Percentiles rank a stretch among this genome's conserved stretches.
phyloP scores from a whole-genome alignment of 495 filamentous ascomycete genomes.

The Paragyromitra xinjiangensis region DNA sequence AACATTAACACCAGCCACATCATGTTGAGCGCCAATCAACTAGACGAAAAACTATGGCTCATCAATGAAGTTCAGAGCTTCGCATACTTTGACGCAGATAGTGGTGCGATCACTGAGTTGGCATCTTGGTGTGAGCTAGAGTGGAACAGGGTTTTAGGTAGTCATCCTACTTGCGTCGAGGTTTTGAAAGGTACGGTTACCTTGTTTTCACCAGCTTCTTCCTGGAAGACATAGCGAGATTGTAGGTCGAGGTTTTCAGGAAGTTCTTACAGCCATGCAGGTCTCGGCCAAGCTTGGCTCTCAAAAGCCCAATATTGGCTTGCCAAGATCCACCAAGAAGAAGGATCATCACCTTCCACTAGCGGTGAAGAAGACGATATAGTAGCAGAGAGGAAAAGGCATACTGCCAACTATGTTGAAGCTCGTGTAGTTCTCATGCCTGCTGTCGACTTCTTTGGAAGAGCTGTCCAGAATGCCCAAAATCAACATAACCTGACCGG shows the following conservation, averaged over 20 bases:
- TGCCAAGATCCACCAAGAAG: constrained; percentile 62
- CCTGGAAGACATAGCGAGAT: constrained; percentile 9
- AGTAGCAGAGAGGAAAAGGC: constrained; percentile 59
- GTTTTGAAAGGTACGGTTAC: constrained; percentile 60
- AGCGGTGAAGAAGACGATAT: constrained; percentile 53
- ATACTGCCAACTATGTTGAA: constrained; percentile 63
- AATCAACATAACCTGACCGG: constrained; percentile 59
- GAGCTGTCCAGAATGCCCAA: constrained; percentile 60
- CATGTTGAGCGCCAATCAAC: constrained; percentile 58
- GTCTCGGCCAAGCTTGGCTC: constrained; percentile 64
- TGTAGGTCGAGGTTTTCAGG: neutral
- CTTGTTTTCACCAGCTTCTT: neutral
- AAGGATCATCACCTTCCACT: constrained; percentile 54
- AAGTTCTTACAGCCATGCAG: constrained; percentile 53
- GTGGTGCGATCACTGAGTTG: constrained; percentile 61
- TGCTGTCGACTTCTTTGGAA: constrained; percentile 63
- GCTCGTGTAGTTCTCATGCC: constrained; percentile 63
- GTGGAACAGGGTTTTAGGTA: constrained; percentile 61
- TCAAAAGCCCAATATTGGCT: constrained; percentile 63
- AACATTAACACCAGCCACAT: constrained; percentile 59
- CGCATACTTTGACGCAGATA: constrained; percentile 63
- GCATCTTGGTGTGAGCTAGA: constrained; percentile 63
- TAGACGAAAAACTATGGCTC: constrained; percentile 62
- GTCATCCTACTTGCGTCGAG: constrained; percentile 60
- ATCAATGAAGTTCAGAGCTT: constrained; percentile 63